These are phyloP conservation scores for Spathaspora passalidarum DNA, from an alignment of 805 yeast species.

Conservation along the genomic window DNA sequence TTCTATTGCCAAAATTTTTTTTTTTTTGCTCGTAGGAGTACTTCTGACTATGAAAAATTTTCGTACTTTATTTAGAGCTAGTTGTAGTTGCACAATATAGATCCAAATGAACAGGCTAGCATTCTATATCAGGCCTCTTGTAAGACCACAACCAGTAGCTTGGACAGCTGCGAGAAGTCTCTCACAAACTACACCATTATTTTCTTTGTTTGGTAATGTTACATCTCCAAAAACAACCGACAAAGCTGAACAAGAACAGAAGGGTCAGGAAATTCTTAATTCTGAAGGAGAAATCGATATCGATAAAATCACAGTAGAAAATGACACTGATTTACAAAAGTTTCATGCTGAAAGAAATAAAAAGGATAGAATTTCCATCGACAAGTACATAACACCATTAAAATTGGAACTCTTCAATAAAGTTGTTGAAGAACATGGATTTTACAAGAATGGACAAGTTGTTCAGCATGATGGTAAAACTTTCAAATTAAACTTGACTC, in stretches of 20 bases:
- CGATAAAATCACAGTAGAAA: conserved; percentile 22
- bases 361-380: conserved; percentile 43
- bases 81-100: neutral
- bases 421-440: conserved; percentile 61
- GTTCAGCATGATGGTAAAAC: conserved; percentile 42
- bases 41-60: neutral
- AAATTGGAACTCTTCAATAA: conserved; percentile 61
- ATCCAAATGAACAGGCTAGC: conserved; percentile 1
- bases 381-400: conserved; percentile 66
- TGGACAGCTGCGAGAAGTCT: conserved; percentile 1
- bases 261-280: conserved; percentile 3
- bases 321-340: conserved; percentile 44
- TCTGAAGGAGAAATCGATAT: neutral
- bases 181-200: neutral
- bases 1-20: neutral
- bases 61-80: neutral
- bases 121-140: neutral
- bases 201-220: conserved; percentile 12
- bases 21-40: no score
- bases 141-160: neutral
- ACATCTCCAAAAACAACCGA: conserved; percentile 7
- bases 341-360: conserved; percentile 43
- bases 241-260: conserved; percentile 3
- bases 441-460: conserved; percentile 61
- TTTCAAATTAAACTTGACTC: conserved; percentile 56